Base-by-base conservation (phyloP, 2,329 filamentous ascomycete genomes). In the Alternaria tenuissima region DNA sequence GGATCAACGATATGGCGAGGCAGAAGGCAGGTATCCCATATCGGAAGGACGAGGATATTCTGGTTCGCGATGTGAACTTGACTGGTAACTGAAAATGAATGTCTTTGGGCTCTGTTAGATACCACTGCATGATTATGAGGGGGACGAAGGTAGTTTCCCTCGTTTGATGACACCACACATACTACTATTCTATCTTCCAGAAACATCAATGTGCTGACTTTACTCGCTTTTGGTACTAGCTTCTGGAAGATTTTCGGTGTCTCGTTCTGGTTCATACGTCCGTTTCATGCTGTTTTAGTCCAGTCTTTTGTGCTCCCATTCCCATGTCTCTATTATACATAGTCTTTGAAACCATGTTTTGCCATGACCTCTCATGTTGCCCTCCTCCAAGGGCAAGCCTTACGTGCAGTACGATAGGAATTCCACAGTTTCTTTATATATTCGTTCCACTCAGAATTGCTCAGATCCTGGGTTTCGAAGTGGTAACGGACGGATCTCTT, bases 1-100 rank as follows among this genome's bases (percentile, higher is more conserved):
- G 90, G 90, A 86, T 93, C 59, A 91, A 91, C 70, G 90, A 94
- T 74, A 82, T 93, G 84, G 90, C 90, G 3, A 84, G 89, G 43
- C 85, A 88, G 59, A 86, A 87, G 68, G 88, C 89, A 0, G 85
- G 85, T 0, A 77, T 85, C 61, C 84, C 86, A 1, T 91, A 91
- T 71, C 61, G 72, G 20, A 80, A 85, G 26, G 82, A 80, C 0
- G 89, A 92, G 79, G 88, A 87, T 61, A 85, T 83, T 32, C 77
- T 93, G 70, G 87, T 88, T 2, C 44, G 64, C 18, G 22, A 64
- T n/a, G 34, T 49, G 20, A 18, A 57, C 28, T 7, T 61, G 57
- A 57, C 53, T 22, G 7, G 36, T 28, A 57, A 60, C 30, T 60
- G n/a, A 60, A 16, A 30, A 34, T 3, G 8, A 3, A 16, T 16